Evolutionary conservation across 495 filamentous ascomycete genomes (phyloP), one percentile per base, ranked within the genome.

Genomic region (Trichocladium antarcticum): DNA sequence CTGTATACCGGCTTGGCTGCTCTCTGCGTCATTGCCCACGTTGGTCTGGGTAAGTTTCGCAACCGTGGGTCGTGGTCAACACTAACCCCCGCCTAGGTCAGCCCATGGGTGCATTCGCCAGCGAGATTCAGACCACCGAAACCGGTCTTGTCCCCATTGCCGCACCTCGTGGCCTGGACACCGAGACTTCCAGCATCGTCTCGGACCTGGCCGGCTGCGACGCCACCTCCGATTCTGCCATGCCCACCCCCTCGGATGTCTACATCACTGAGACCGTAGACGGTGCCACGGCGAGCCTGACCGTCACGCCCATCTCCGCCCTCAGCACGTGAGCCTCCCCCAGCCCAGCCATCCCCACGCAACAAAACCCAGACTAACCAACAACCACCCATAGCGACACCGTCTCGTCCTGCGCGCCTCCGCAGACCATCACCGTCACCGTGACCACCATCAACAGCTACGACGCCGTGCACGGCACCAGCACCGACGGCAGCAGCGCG

Each of bases 391-490:
- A 1, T 21, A 49, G 37, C 17, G 12, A 27, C 21, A 22, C 6
- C 20, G 40, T 7, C 4, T 37, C 37, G 15, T 35, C 21, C 22
- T 47, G 38, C 40, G 1, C 19, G 11, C 14, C 14, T 28, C 9
- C 31, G 10, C 19, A 42, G 28, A 50, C 42, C 28, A 41, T 49
- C 19, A 50, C 47, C 31, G 40, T 55, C 37, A 50, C 37, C 6
- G 27, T 49, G 15, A 49, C 41, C 36, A 37, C 36, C 27, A 1
- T 8, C 6, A 28, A 8, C 28, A 36, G 49, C 17, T n/a, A 17
- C 21, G 37, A 41, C 28, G 17, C 29, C 11, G 34, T 44, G 31
- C 11, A 17, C 2, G 29, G 19, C 17, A 27, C 28, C 29, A 19
- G 15, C 8, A n/a, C 34, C 35, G n/a, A 17, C 10, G n/a, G 3